Conservation (phyloP, 2,329 filamentous ascomycete species). For the Ceratocystis huliohia region DNA sequence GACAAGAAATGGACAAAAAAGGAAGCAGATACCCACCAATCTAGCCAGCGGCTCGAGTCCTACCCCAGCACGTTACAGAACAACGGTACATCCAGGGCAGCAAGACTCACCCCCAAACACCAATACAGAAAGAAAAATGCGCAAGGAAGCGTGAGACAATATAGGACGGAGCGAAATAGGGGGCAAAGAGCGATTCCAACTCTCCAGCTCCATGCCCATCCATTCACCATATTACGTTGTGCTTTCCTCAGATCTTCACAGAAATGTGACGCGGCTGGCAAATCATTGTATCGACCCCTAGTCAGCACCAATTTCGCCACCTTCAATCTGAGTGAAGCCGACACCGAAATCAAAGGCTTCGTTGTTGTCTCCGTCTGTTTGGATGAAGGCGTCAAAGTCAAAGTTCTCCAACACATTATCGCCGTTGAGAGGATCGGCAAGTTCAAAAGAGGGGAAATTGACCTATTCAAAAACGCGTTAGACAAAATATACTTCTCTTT, state of each 20-base stretch:
- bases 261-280: conserved; percentile 16
- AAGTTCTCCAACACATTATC: conserved; percentile 52
- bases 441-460: conserved; percentile 40
- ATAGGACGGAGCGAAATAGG: neutral
- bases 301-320: conserved; percentile 42
- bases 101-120: neutral
- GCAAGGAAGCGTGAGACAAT: neutral
- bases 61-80: too few relatives aligned
- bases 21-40: neutral
- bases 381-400: conserved; percentile 55
- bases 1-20: neutral
- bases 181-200: neutral
- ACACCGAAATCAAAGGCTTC: conserved; percentile 44
- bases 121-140: neutral
- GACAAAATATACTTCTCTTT: neutral
- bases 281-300: conserved; percentile 26
- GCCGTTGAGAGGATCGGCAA: conserved; percentile 42
- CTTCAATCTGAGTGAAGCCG: conserved; percentile 41
- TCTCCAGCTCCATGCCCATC: neutral
- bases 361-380: conserved; percentile 38
- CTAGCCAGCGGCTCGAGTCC: too few relatives aligned
- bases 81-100: too few relatives aligned
- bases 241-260: neutral
- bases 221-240: neutral
- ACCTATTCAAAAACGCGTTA: conserved; percentile 25